Conservation (phyloP, 495 filamentous ascomycete genomes). For the Annulohypoxylon bovei region DNA sequence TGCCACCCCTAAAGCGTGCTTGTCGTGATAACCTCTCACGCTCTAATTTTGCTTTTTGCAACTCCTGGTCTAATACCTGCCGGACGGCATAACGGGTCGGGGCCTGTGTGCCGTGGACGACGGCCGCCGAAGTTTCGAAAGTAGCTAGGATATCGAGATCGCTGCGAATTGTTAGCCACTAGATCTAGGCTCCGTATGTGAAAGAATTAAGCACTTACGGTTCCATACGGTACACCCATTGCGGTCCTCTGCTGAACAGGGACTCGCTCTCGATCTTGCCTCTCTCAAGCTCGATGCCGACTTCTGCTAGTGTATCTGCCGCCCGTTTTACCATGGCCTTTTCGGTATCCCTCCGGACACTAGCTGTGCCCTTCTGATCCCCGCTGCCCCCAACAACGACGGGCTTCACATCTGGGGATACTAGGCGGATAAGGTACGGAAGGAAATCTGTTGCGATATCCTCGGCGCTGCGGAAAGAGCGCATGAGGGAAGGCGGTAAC, state of each 20-base stretch:
- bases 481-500: conserved; percentile 69
- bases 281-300: conserved; percentile 84
- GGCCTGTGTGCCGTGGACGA: conserved; percentile 60
- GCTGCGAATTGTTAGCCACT: conserved; percentile 25
- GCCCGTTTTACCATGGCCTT: conserved; percentile 80
- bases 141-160: conserved; percentile 73
- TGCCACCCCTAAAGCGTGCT: conserved; percentile 60
- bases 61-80: conserved; percentile 91
- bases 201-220: conserved; percentile 67
- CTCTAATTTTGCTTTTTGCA: conserved; percentile 71
- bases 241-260: conserved; percentile 60
- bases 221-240: conserved; percentile 94
- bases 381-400: conserved; percentile 84
- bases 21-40: conserved; percentile 68
- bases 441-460: conserved; percentile 82
- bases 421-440: conserved; percentile 81
- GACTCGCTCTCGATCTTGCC: conserved; percentile 75
- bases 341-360: conserved; percentile 85
- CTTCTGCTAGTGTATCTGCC: conserved; percentile 78
- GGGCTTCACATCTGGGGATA: conserved; percentile 90
- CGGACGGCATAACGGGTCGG: conserved; percentile 87
- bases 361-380: conserved; percentile 72
- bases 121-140: conserved; percentile 65
- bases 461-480: conserved; percentile 79
- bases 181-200: neutral